Evolutionary conservation across 257 asterid genomes (phyloP), one percentile per base, ranked within the genome.

Genomic region (Plantago ovata): DNA sequence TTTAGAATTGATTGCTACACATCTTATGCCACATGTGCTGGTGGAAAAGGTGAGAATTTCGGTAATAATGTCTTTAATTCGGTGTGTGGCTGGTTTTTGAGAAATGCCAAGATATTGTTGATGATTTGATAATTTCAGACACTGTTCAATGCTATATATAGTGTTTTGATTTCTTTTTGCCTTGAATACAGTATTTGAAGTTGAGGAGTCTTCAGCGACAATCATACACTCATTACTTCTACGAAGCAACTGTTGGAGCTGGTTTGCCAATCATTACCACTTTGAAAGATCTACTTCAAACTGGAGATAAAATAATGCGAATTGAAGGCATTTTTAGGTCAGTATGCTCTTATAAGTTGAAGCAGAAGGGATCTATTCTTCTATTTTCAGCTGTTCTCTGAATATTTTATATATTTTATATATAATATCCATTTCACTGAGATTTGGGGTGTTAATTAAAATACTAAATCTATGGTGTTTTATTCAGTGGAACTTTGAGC

Each of bases 311-410:
- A 69, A 93, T 93, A 60, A 58, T 72, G 70, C 75, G 79, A 58
- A 84, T 93, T 56, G 99, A 93, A 80, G 99, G 99, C 78, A 89
- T 93, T 61, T 93, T 93, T 74, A 93, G 99, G 99, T 93, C 69
- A 32, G 83, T 72, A 6, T 62, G 52, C 7, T 39, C 13, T 46
- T 12, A 60, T 56, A 39, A 12, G 10, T 56, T 53, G 22, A 44
- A 23, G 38, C 56, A 32, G 14, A 8, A 18, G 44, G 46, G 23
- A 24, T 24, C 32, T 22, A 48, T 57, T 28, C 24, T 16, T 56
- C 13, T 22, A 20, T 24, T 24, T 36, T 53, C 23, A 7, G 42
- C 23, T 8, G 40, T 33, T 32, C 20, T 53, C 32, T 5, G 32
- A 44, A 47, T 47, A 47, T 48, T 48, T 24, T 48, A 24, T 48